Base-by-base conservation (phyloP, 2,329 filamentous ascomycete genomes). In the Peltaster fructicola region DNA sequence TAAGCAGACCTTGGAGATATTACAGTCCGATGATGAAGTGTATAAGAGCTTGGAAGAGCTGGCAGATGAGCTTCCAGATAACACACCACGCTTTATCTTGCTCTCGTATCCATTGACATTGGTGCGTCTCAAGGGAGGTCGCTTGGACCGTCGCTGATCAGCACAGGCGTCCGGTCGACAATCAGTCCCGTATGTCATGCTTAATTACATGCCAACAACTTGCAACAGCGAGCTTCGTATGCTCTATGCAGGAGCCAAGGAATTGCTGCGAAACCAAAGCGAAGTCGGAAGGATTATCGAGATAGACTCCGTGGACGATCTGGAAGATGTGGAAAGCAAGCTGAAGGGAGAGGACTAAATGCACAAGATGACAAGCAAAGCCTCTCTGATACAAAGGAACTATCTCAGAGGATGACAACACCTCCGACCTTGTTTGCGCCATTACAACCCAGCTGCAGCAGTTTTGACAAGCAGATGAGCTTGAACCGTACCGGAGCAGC, bases 241-340 rank as follows among this genome's bases (percentile, higher is more conserved):
- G 88, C 59, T 88, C 47, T 98, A 95, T 50, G 88, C 88, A 15
- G 78, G 84, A 18, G 88, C 88, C 20, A 92, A 93, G 54, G 88
- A 98, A 57, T 55, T 95, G 50, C 82, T 95, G 75, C 71, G 84
- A 36, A 91, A 80, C 46, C 90, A 80, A 27, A 79, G 79, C 30
- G 82, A 93, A 56, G 84, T 82, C n/a, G 74, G 76, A 26, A 70
- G 68, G 38, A 74, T 95, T 14, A 68, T 98, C 33, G 85, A 95
- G 51, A 70, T 95, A 23, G 70, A 78, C 39, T 72, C 67, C 11
- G 65, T 67, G 3, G 81, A 91, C 27, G 85, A 93, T 27, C 47
- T 95, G 39, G 71, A 78, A 36, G 72, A 75, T n/a, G 71, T 95
- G 34, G 78, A 84, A 29, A 57, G 65, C 36, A 75, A 68, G 54